Conservation (phyloP, 2,329 filamentous ascomycete species). For the Chaetothyriales sp. region DNA sequence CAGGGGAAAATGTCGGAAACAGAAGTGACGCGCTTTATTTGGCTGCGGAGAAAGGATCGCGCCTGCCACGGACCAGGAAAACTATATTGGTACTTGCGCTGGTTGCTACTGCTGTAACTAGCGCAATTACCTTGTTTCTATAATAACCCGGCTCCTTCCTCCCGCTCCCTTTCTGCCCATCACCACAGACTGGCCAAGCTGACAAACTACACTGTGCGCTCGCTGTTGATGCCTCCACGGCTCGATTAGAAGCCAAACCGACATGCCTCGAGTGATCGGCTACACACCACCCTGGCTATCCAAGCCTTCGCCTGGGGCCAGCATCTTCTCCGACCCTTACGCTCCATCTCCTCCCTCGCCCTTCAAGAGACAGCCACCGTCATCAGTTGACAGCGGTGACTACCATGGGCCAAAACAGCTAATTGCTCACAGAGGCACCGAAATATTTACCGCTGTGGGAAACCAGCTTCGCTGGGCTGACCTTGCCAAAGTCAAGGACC, state of each 20-base stretch:
- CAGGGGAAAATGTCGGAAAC: background rate
- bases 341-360: slow-evolving; percentile 27
- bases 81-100: background rate
- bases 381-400: slow-evolving; percentile 21
- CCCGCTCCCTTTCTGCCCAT: background rate
- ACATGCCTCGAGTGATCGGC: slow-evolving; percentile 72
- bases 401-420: slow-evolving; percentile 38
- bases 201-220: background rate
- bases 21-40: background rate
- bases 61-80: background rate
- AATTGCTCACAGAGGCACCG: slow-evolving; percentile 67
- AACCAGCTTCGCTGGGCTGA: slow-evolving; percentile 89
- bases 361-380: slow-evolving; percentile 15
- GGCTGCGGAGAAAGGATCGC: background rate
- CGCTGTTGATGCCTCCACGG: background rate
- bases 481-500: slow-evolving; percentile 60
- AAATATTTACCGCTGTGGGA: slow-evolving; percentile 76
- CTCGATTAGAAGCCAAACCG: slow-evolving; percentile 10
- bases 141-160: background rate
- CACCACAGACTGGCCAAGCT: background rate
- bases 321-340: slow-evolving; percentile 51
- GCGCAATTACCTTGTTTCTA: background rate
- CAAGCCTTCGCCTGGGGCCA: slow-evolving; percentile 58
- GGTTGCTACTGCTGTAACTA: slow-evolving; percentile 1
- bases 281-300: slow-evolving; percentile 82